Evolutionary conservation across 2,329 filamentous ascomycete species (phyloP).

Genomic region (Penicillium sp.): DNA sequence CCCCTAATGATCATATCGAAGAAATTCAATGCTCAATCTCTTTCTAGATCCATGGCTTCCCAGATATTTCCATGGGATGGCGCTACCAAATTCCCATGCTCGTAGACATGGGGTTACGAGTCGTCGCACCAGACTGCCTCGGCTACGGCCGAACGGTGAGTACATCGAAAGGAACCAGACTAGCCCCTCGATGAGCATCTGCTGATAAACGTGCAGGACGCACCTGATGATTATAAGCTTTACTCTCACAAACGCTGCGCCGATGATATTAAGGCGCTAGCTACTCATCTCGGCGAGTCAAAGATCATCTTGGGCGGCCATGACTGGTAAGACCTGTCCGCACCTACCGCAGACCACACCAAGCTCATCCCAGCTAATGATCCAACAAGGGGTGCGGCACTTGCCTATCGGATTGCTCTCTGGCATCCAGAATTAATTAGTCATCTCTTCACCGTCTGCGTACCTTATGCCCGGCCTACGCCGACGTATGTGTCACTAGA

Average conservation of each 20-base stretch:
- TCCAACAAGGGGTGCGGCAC: slow-evolving; percentile 66
- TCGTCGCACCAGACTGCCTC: slow-evolving; percentile 83
- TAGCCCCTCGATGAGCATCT: slow-evolving; percentile 34
- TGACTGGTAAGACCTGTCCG: slow-evolving; percentile 64
- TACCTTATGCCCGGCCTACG: slow-evolving; percentile 67
- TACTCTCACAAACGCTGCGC: slow-evolving; percentile 75
- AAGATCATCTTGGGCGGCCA: slow-evolving; percentile 83
- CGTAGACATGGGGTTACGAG: slow-evolving; percentile 70
- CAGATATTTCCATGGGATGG: slow-evolving; percentile 84
- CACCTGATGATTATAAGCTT: slow-evolving; percentile 62
- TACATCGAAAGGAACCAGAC: not conserved
- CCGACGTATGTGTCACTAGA: slow-evolving; percentile 60
- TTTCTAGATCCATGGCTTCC: slow-evolving; percentile 72
- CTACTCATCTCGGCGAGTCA: slow-evolving; percentile 58
- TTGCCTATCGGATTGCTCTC: slow-evolving; percentile 74
- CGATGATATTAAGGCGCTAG: slow-evolving; percentile 74
- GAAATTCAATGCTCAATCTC: not conserved
- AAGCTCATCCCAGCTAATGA: not conserved
- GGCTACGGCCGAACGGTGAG: slow-evolving; percentile 77
- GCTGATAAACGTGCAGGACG: slow-evolving; percentile 48
- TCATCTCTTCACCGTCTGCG: slow-evolving; percentile 79
- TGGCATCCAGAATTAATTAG: slow-evolving; percentile 74
- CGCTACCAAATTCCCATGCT: slow-evolving; percentile 83
- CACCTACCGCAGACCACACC: not conserved
- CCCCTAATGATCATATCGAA: not conserved